Evolutionary conservation across 1,284 basidiomycete species (phyloP), one percentile per base, ranked within the genome.

Genomic region (Laetiporus sulphureus): DNA sequence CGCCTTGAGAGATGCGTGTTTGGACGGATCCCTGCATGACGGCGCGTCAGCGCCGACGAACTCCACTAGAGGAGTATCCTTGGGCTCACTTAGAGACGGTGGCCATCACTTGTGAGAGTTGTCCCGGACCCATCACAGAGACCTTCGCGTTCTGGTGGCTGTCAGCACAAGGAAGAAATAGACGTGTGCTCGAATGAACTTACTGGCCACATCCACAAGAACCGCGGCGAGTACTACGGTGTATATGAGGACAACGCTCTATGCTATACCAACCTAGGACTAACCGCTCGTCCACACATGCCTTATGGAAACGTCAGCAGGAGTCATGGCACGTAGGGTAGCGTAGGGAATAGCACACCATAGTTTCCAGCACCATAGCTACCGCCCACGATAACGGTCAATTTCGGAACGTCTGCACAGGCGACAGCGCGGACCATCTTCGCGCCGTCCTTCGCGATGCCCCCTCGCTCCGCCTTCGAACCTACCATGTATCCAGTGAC

Each of bases 361-460:
- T 96, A 97, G 65, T 95, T 96, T 8, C 93, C 93, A 12, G 93
- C 93, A 36, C 91, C 91, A 60, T 92, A 96, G 58, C 87, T 92
- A 38, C 93, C 93, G 29, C 94, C 94, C n/a, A 96, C 85, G 38
- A 96, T 73, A 31, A 97, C 86, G 0, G 93, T 96, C 48, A 95
- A 73, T 65, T 97, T 97, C 20, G 94, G 92, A 11, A 96, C 92
- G 52, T 94, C 83, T 34, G 91, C 88, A 59, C 90, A 91, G 1
- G 94, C 93, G 8, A 97, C 94, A 1, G 93, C 93, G 42, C 93
- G 80, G 45, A 97, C 93, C 91, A 97, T 95, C 74, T 97, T 97
- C 13, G 93, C 93, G 22, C 93, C 93, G 59, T 97, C 92, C 66
- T 96, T 96, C 12, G 93, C 93, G 52, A 97, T 97, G 2, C 93